Percentiles rank a stretch among this genome's conserved stretches.
phyloP scores from a whole-genome alignment of 2,329 filamentous ascomycete species.

The Phoma sp. region DNA sequence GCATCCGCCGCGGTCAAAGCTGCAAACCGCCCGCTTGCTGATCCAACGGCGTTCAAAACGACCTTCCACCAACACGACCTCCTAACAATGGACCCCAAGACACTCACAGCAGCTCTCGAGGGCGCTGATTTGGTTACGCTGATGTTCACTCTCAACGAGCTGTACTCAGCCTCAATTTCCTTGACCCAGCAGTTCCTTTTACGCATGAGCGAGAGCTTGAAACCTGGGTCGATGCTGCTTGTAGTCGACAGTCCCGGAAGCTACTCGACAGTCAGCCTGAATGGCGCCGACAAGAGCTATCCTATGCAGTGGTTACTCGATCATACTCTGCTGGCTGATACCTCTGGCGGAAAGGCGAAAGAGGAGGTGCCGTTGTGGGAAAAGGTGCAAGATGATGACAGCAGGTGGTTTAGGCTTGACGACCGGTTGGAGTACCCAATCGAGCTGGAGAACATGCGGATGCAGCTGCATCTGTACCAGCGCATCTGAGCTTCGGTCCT shows the following conservation, averaged over 20 bases:
- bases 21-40: conserved; percentile 50
- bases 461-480: conserved; percentile 86
- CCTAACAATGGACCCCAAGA: conserved; percentile 50
- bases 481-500: neutral
- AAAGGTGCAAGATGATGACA: conserved; percentile 77
- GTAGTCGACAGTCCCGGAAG: conserved; percentile 93
- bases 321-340: conserved; percentile 70
- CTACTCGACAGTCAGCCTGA: conserved; percentile 81
- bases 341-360: conserved; percentile 16
- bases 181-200: conserved; percentile 81
- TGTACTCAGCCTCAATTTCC: conserved; percentile 79
- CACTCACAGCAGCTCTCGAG: conserved; percentile 43
- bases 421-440: conserved; percentile 77
- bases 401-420: conserved; percentile 80
- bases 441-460: conserved; percentile 91
- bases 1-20: conserved; percentile 56
- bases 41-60: conserved; percentile 41
- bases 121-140: conserved; percentile 70
- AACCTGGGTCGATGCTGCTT: conserved; percentile 72
- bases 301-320: conserved; percentile 95
- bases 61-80: conserved; percentile 61
- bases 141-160: conserved; percentile 94
- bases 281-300: conserved; percentile 68
- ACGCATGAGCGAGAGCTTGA: conserved; percentile 66
- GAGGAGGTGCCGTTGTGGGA: conserved; percentile 64